These are phyloP conservation scores for Avena insularis DNA, from an alignment of 176 grass and related monocot genomes.

Conservation along the genomic window DNA sequence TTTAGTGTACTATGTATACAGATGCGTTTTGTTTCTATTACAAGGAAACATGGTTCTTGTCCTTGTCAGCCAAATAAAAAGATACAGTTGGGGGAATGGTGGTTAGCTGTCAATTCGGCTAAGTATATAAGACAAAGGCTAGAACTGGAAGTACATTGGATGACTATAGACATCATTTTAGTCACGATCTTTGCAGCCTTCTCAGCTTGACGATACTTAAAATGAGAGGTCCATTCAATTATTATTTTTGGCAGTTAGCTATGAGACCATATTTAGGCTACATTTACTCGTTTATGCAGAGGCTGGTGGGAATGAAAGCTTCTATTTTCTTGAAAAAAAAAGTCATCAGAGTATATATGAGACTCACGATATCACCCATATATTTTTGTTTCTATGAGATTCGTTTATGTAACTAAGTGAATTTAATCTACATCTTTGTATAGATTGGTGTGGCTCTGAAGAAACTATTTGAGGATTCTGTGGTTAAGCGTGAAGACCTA, in stretches of 20 bases:
- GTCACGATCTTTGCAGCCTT: background rate
- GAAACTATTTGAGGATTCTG: conserved; percentile 55
- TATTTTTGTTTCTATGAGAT: background rate
- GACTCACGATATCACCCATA: background rate
- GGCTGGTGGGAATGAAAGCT: no score
- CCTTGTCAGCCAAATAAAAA: background rate
- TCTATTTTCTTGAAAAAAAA: no score
- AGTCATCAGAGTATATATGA: background rate
- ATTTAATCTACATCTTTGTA: background rate
- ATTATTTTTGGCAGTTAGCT: background rate
- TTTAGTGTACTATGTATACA: background rate
- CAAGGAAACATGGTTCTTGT: background rate
- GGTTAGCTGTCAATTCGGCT: background rate
- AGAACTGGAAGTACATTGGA: background rate
- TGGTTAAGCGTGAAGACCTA: conserved; percentile 63
- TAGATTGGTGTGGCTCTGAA: conserved; percentile 68
- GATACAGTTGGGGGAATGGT: background rate
- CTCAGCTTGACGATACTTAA: background rate
- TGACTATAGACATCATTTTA: background rate
- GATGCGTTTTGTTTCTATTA: conserved; percentile 5
- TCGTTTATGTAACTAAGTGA: background rate
- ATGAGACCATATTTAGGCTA: background rate
- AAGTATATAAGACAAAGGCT: background rate
- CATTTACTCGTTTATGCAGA: no score
- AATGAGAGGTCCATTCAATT: background rate